These are phyloP conservation scores for Solanum okadae DNA, from an alignment of 257 asterid species.

Conservation along the genomic window DNA sequence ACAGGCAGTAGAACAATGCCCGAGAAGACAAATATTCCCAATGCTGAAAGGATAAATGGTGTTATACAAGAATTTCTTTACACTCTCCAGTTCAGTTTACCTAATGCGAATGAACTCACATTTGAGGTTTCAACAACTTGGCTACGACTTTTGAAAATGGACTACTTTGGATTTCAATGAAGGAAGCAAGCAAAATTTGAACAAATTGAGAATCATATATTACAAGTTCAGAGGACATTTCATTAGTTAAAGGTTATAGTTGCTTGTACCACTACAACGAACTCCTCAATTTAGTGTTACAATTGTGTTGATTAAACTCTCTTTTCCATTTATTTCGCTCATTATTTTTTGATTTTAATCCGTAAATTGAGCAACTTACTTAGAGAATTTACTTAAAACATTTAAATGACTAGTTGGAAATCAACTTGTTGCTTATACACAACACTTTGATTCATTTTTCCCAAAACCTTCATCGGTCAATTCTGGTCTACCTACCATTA, in stretches of 20 bases:
- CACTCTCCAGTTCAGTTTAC: neutral
- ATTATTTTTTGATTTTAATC: neutral
- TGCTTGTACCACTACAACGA: neutral
- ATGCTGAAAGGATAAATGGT: constrained; percentile 28
- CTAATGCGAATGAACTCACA: neutral
- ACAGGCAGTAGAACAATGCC: constrained; percentile 65
- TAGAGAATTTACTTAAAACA: neutral
- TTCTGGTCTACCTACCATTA: neutral
- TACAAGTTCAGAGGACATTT: neutral
- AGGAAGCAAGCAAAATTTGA: neutral
- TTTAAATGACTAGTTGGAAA: neutral
- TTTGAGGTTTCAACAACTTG: neutral
- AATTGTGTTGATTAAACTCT: neutral
- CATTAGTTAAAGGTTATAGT: neutral
- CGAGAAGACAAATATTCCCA: constrained; percentile 65
- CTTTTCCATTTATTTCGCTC: neutral
- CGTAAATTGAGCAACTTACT: neutral
- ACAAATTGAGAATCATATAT: neutral
- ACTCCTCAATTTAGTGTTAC: neutral
- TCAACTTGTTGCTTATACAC: neutral
- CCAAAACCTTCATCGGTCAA: neutral
- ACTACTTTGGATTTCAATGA: neutral
- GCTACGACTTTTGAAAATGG: neutral
- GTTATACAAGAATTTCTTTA: neutral
- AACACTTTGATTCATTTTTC: neutral